Percentiles rank a stretch among this genome's conserved stretches.
Conservation (phyloP, 2,329 filamentous ascomycete genomes). For the Diaporthe longicolla region DNA sequence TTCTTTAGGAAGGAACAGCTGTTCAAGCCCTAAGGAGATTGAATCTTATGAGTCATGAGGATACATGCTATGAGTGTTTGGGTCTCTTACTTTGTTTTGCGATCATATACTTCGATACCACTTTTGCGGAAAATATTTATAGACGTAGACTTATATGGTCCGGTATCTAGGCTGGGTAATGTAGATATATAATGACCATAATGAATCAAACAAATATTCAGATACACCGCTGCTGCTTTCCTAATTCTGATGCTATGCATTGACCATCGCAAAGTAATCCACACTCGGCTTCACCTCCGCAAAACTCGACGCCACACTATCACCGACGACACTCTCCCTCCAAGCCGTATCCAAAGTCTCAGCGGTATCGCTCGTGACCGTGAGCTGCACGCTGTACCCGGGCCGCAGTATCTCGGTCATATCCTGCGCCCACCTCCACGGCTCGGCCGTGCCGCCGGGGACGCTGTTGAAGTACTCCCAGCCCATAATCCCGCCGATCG, state of each 20-base stretch:
- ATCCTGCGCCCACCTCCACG: conserved; percentile 83
- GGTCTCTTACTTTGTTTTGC: background rate
- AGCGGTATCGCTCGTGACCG: conserved; percentile 45
- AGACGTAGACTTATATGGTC: conserved; percentile 25
- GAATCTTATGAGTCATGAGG: background rate
- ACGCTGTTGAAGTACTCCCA: conserved; percentile 95
- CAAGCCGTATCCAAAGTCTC: conserved; percentile 45
- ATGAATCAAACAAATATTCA: background rate
- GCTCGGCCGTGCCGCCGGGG: conserved; percentile 72
- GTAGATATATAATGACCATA: conserved; percentile 20
- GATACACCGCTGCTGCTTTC: background rate
- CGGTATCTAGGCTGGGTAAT: conserved; percentile 12
- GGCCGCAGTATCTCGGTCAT: conserved; percentile 68
- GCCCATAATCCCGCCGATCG: conserved; percentile 90
- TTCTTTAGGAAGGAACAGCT: conserved; percentile 72
- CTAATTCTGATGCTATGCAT: conserved; percentile 36
- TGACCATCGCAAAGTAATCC: conserved; percentile 49
- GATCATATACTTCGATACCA: conserved; percentile 30
- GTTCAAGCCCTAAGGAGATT: conserved; percentile 59
- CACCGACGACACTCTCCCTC: conserved; percentile 42
- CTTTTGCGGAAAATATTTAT: background rate
- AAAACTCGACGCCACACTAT: background rate
- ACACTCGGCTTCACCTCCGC: conserved; percentile 41
- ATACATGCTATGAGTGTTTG: background rate
- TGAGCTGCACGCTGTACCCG: conserved; percentile 41